Evolutionary conservation across 306 rosid species (phyloP).

Genomic region (Ammopiptanthus mongolicus): DNA sequence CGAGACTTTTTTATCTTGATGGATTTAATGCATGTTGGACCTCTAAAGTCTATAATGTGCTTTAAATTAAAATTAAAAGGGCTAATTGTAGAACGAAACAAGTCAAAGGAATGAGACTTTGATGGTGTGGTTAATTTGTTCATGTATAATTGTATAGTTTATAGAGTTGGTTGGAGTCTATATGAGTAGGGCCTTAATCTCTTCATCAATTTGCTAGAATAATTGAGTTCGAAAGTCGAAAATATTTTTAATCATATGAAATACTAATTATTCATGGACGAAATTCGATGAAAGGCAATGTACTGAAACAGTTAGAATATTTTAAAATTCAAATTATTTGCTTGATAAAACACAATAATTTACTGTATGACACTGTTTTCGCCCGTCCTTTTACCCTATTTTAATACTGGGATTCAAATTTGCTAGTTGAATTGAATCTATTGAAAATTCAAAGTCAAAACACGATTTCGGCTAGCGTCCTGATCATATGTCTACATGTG

Average conservation of each 20-base stretch:
- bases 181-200: neutral
- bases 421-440: neutral
- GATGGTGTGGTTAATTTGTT: neutral
- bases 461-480: neutral
- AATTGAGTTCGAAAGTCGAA: neutral
- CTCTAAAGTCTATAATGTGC: neutral
- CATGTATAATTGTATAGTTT: too few relatives aligned
- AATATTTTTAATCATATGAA: too few relatives aligned
- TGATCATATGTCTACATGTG: neutral
- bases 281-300: too few relatives aligned
- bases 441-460: slow-evolving; percentile 7
- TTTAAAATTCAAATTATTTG: too few relatives aligned
- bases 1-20: slow-evolving; percentile 22
- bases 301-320: too few relatives aligned
- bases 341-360: too few relatives aligned
- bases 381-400: too few relatives aligned
- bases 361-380: too few relatives aligned
- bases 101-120: slow-evolving; percentile 11
- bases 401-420: neutral
- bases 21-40: slow-evolving; percentile 19
- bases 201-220: neutral
- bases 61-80: neutral
- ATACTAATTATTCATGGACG: too few relatives aligned
- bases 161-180: neutral
- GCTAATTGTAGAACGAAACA: neutral